A percentile compares a stretch with the other conserved stretches of the same genome.
Conservation (phyloP, 805 yeast species). For the Metschnikowia kunwiensis region DNA sequence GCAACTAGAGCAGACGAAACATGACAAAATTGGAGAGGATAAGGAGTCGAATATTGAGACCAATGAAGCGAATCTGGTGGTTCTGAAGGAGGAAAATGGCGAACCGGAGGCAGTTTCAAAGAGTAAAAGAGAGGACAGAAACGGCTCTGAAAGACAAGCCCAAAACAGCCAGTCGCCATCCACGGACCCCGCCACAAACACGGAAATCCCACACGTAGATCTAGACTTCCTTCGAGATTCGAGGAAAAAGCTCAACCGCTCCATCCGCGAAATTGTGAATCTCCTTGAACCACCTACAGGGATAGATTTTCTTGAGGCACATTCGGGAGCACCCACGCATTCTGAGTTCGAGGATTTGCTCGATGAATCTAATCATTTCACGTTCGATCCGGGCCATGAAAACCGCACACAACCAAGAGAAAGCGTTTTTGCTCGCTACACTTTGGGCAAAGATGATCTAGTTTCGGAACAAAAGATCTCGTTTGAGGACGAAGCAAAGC, state of each 20-base stretch:
- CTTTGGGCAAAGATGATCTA: conserved; percentile 15
- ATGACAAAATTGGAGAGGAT: background rate
- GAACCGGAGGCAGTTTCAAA: background rate
- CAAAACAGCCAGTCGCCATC: too few relatives aligned
- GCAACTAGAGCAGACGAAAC: conserved; percentile 10
- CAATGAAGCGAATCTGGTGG: background rate
- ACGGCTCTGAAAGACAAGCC: too few relatives aligned
- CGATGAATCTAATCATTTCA: conserved; percentile 7
- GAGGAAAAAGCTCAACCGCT: conserved; percentile 14
- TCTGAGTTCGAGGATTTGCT: conserved; percentile 13
- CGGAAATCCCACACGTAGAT: conserved; percentile 17
- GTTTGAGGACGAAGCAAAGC: conserved; percentile 1
- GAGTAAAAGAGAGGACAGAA: background rate
- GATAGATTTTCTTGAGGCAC: conserved; percentile 6
- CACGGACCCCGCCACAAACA: background rate
- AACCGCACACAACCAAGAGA: conserved; percentile 3
- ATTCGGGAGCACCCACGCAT: conserved; percentile 1
- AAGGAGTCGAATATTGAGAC: background rate
- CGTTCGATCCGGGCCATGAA: conserved; percentile 4
- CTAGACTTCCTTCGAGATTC: conserved; percentile 16
- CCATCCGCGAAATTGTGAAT: conserved; percentile 16
- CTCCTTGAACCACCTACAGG: conserved; percentile 18
- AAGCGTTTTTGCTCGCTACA: conserved; percentile 15
- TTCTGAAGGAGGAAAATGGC: background rate
- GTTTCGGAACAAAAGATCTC: conserved; percentile 8